Conservation (phyloP, 2,329 filamentous ascomycete genomes). For the Hysterium pulicare region DNA sequence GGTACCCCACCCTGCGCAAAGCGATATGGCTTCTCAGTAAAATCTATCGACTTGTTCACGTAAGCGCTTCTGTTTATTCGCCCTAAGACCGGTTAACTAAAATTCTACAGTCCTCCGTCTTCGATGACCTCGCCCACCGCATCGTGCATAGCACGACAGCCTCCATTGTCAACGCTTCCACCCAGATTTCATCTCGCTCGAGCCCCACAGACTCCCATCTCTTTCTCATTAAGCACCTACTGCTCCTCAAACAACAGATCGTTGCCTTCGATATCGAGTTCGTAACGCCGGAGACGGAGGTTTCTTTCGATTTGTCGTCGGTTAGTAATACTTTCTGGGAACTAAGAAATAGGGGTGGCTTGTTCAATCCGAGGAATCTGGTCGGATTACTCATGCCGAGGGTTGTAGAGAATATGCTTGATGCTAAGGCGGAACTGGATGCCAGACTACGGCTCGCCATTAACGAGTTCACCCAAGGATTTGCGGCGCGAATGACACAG, state of each 20-base stretch:
- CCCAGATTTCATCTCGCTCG: slow-evolving; percentile 63
- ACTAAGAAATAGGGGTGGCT: slow-evolving; percentile 59
- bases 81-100: slow-evolving; percentile 12
- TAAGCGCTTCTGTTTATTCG: slow-evolving; percentile 27
- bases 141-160: slow-evolving; percentile 89
- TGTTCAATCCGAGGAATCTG: slow-evolving; percentile 64
- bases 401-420: slow-evolving; percentile 68
- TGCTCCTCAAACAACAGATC: slow-evolving; percentile 93
- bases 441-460: slow-evolving; percentile 60
- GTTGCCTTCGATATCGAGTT: slow-evolving; percentile 92
- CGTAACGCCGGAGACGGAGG: slow-evolving; percentile 56
- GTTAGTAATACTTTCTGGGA: slow-evolving; percentile 66
- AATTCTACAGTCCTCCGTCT: slow-evolving; percentile 56
- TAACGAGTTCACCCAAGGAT: slow-evolving; percentile 62
- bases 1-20: slow-evolving; percentile 66
- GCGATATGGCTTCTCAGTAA: slow-evolving; percentile 66
- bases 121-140: slow-evolving; percentile 69
- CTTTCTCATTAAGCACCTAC: slow-evolving; percentile 91
- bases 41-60: slow-evolving; percentile 68
- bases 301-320: slow-evolving; percentile 64
- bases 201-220: slow-evolving; percentile 73
- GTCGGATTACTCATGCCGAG: slow-evolving; percentile 59
- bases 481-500: slow-evolving; percentile 56
- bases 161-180: slow-evolving; percentile 74
- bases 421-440: slow-evolving; percentile 67